Percentiles rank a stretch among this genome's conserved stretches.
These are phyloP conservation scores for Citropsis articulata DNA, from an alignment of 345 rosid genomes.

Conservation along the genomic window DNA sequence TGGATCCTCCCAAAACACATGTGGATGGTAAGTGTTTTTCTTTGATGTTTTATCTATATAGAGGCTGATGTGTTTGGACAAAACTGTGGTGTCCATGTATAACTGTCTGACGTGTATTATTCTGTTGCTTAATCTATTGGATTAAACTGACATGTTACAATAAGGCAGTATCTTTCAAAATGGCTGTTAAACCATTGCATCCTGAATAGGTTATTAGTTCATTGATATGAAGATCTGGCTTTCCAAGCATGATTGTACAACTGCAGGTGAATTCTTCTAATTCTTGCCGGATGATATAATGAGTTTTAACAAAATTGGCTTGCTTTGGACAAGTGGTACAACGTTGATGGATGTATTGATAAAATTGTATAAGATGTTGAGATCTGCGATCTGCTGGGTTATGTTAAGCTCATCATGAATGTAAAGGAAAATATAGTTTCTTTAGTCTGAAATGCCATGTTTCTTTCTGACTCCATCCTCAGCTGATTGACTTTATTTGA, in stretches of 20 bases:
- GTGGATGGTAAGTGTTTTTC: constrained; percentile 59
- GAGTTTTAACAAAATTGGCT: not conserved
- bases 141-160: not conserved
- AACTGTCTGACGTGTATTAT: not conserved
- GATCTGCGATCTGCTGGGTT: not conserved
- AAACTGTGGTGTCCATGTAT: not conserved
- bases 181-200: not conserved
- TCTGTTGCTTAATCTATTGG: not conserved
- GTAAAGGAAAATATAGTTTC: not conserved
- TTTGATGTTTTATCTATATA: not conserved
- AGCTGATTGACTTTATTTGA: not conserved
- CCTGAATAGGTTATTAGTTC: not conserved
- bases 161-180: not conserved
- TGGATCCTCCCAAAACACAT: constrained; percentile 63
- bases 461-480: not conserved
- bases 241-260: not conserved
- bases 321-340: constrained; percentile 4
- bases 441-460: not conserved
- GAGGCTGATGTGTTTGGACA: not conserved
- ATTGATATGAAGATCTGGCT: not conserved
- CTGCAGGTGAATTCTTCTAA: not conserved
- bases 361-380: not conserved
- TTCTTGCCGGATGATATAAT: not conserved
- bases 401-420: not conserved
- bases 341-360: not conserved